These are phyloP conservation scores for Saitozyma sp. DNA, from an alignment of 768 basidiomycete species.

Conservation along the genomic window DNA sequence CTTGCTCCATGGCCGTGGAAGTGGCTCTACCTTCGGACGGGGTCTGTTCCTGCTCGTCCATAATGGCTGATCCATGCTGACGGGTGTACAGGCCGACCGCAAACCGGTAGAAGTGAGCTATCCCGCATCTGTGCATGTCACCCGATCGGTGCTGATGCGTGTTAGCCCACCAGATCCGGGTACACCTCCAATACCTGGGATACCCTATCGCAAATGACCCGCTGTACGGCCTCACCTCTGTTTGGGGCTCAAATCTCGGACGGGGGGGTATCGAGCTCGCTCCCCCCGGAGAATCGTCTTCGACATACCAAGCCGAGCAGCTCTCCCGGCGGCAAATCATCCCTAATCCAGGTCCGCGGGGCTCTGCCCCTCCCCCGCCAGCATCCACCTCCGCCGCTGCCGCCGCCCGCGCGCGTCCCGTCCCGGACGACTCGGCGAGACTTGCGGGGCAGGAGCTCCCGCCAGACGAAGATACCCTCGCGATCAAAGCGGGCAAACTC, in stretches of 20 bases:
- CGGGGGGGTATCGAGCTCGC: conserved; percentile 76
- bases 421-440: conserved; percentile 20
- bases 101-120: conserved; percentile 84
- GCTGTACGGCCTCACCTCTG: conserved; percentile 69
- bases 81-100: conserved; percentile 66
- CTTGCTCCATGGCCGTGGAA: too few species aligned
- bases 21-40: too few species aligned
- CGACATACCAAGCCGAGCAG: conserved; percentile 5
- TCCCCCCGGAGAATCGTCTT: conserved; percentile 60
- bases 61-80: not conserved
- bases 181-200: conserved; percentile 93
- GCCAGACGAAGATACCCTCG: conserved; percentile 7
- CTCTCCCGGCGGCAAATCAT: conserved; percentile 5
- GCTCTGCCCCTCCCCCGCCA: not conserved
- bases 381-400: not conserved
- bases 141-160: conserved; percentile 3
- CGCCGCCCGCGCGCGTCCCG: not conserved
- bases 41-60: too few species aligned
- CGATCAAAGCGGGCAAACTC: conserved; percentile 10
- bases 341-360: not conserved
- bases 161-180: conserved; percentile 91
- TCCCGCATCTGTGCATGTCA: not conserved
- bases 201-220: conserved; percentile 94
- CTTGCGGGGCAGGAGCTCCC: conserved; percentile 49
- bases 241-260: conserved; percentile 70